Conservation (phyloP, 768 basidiomycete species). For the Kwoniella newhampshirensis region DNA sequence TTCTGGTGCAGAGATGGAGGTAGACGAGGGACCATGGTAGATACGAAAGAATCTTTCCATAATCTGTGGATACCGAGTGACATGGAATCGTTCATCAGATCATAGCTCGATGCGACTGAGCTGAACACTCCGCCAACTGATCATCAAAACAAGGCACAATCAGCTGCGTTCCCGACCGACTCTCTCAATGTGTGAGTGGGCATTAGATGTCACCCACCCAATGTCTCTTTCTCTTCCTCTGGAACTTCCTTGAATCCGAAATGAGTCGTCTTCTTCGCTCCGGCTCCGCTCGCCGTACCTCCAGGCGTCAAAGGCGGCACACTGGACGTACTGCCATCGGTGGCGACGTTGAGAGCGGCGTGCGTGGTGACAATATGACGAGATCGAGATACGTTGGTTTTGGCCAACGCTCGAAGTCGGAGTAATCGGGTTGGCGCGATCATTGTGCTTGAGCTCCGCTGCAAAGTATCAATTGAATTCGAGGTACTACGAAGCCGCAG, state of each 20-base stretch:
- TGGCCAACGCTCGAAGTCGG: neutral
- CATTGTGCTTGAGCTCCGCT: too few relatives aligned
- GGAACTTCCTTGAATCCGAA: slow-evolving; percentile 92
- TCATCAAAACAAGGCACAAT: too few relatives aligned
- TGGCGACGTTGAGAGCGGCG: neutral
- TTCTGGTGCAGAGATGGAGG: slow-evolving; percentile 45
- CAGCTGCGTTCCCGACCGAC: too few relatives aligned
- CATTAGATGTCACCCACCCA: slow-evolving; percentile 56
- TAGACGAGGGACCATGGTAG: slow-evolving; percentile 69
- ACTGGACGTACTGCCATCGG: neutral
- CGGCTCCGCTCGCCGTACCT: neutral
- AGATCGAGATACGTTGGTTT: too few relatives aligned
- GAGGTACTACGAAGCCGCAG: too few relatives aligned
- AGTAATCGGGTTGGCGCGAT: neutral
- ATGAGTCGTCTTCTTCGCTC: slow-evolving; percentile 59
- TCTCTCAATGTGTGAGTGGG: neutral
- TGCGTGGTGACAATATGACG: neutral
- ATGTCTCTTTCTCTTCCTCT: slow-evolving; percentile 77
- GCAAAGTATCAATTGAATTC: too few relatives aligned
- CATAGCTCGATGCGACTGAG: slow-evolving; percentile 92
- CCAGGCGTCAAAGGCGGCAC: neutral
- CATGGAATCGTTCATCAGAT: slow-evolving; percentile 99
- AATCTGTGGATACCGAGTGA: slow-evolving; percentile 92
- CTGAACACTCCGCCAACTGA: slow-evolving; percentile 87
- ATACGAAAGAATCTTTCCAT: slow-evolving; percentile 92